Percentiles rank a stretch among this genome's conserved stretches.
phyloP scores from a whole-genome alignment of 1,139 yeast genomes.

The Geotrichum carabidarum region DNA sequence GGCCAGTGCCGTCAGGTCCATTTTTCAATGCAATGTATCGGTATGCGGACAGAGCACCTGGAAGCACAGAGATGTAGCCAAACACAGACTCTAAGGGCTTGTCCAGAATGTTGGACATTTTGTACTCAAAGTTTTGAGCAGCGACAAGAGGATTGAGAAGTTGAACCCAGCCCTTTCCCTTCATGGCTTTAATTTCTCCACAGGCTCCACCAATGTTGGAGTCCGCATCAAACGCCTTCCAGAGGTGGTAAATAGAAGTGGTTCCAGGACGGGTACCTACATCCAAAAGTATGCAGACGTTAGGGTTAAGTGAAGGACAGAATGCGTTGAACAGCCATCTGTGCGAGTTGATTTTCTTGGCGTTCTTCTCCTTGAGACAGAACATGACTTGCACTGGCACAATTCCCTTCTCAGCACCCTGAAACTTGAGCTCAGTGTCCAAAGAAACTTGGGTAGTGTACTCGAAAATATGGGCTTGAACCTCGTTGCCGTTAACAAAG shows the following conservation, averaged over 20 bases:
- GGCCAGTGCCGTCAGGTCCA: conserved; percentile 43
- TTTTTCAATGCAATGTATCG: conserved; percentile 53
- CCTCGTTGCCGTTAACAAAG: conserved; percentile 63
- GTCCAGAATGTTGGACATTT: conserved; percentile 74
- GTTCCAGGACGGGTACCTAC: conserved; percentile 75
- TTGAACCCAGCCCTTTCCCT: conserved; percentile 53
- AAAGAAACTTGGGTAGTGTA: conserved; percentile 77
- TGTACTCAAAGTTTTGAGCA: conserved; percentile 80
- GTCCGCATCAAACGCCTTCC: conserved; percentile 65
- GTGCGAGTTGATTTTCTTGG: conserved; percentile 74
- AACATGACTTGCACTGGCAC: conserved; percentile 67
- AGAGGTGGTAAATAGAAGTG: conserved; percentile 67
- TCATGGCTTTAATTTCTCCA: conserved; percentile 71
- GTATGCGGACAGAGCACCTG: conserved; percentile 86
- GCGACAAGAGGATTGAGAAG: conserved; percentile 70
- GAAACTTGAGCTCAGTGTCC: conserved; percentile 55
- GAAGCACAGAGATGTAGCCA: conserved; percentile 76
- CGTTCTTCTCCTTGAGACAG: conserved; percentile 71
- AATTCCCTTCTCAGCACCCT: conserved; percentile 38
- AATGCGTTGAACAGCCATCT: conserved; percentile 83
- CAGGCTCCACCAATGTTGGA: conserved; percentile 82
- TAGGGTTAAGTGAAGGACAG: conserved; percentile 64
- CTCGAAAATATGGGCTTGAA: conserved; percentile 70
- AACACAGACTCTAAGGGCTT: conserved; percentile 80
- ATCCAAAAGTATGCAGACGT: conserved; percentile 65